Conservation (phyloP, 1,284 basidiomycete genomes). For the Sutorius eximius region DNA sequence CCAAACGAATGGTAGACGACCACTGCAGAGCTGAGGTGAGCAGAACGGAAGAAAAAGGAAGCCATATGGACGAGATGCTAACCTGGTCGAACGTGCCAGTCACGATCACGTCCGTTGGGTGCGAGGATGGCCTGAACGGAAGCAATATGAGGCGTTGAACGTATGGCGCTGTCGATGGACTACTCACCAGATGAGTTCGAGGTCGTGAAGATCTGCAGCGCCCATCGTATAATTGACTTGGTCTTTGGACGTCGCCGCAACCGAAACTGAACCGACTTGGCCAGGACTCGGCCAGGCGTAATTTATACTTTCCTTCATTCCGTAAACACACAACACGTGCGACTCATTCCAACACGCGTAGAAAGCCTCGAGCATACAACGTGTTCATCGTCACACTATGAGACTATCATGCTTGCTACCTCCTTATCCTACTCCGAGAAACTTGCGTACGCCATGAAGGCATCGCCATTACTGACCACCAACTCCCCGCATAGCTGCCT, state of each 20-base stretch:
- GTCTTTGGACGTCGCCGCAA: conserved; percentile 20
- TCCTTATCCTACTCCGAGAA: conserved; percentile 3
- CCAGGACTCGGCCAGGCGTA: not conserved
- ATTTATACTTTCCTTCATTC: conserved; percentile 29
- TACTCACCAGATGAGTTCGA: conserved; percentile 48
- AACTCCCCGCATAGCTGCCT: conserved; percentile 45
- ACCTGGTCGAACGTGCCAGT: conserved; percentile 80
- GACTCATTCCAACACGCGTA: no score
- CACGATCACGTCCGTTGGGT: conserved; percentile 61
- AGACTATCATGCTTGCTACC: not conserved
- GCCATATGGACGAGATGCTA: conserved; percentile 28
- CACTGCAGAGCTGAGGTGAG: conserved; percentile 48
- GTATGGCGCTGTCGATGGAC: conserved; percentile 7
- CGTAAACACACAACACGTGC: conserved; percentile 29
- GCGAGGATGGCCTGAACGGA: conserved; percentile 44
- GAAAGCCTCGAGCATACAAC: conserved; percentile 16
- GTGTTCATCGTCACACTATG: conserved; percentile 8
- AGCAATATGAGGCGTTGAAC: conserved; percentile 6
- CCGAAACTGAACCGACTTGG: conserved; percentile 16
- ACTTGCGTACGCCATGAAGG: conserved; percentile 13
- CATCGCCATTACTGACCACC: conserved; percentile 28
- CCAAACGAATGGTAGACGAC: conserved; percentile 58
- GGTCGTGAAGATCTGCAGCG: conserved; percentile 43
- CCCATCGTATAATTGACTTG: conserved; percentile 28
- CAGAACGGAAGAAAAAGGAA: not conserved